A percentile compares a stretch with the other conserved stretches of the same genome.
These are phyloP conservation scores for Gleditsia sinensis DNA, from an alignment of 306 rosid species.

Conservation along the genomic window DNA sequence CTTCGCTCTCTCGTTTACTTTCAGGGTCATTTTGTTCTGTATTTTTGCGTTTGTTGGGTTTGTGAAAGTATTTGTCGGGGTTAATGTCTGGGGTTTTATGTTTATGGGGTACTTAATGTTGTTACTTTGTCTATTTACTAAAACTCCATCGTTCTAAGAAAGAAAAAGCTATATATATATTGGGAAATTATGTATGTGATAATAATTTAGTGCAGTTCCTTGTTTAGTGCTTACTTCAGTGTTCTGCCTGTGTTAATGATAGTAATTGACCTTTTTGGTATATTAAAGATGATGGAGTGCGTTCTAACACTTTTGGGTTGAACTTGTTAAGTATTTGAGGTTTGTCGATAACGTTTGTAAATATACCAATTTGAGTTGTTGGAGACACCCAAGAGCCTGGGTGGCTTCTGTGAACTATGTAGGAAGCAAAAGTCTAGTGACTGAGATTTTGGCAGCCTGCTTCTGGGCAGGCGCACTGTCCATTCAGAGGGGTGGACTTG, in stretches of 20 bases:
- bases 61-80: not conserved
- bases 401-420: not conserved
- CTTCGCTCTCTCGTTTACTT: not conserved
- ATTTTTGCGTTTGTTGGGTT: not conserved
- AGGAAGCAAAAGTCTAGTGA: not conserved
- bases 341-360: not conserved
- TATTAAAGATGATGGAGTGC: not conserved
- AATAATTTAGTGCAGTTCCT: not conserved
- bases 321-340: not conserved
- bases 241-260: not conserved
- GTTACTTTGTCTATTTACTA: not conserved
- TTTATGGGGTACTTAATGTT: not conserved
- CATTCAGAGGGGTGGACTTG: not conserved
- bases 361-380: not conserved
- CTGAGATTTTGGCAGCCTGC: conserved; percentile 7
- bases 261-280: not conserved
- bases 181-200: not conserved
- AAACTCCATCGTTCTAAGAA: not conserved
- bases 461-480: not conserved
- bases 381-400: not conserved
- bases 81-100: not conserved
- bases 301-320: not conserved
- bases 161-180: no score
- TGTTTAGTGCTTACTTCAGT: conserved; percentile 7
- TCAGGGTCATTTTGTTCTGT: not conserved